phyloP scores from a whole-genome alignment of 768 basidiomycete genomes.

The Lenzites betulinus region DNA sequence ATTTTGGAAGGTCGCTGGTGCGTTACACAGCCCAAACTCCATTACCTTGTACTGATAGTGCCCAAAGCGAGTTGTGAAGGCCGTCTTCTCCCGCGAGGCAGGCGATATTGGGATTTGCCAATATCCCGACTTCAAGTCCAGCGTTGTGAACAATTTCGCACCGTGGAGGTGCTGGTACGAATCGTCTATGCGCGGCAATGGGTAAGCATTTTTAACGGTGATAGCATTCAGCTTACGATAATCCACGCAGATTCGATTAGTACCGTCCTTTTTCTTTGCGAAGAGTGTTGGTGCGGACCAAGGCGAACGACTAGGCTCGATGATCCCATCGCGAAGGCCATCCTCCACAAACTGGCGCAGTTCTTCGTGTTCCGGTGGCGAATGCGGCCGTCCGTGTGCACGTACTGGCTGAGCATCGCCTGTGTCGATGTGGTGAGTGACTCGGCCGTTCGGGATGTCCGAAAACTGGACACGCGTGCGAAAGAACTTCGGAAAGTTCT shows the following conservation, averaged over 20 bases:
- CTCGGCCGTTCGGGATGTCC: not conserved
- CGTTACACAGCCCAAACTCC: no score
- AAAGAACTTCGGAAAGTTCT: no score
- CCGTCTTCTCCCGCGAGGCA: no score
- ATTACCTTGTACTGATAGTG: no score
- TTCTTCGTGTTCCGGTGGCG: not conserved
- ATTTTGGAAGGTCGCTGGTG: no score
- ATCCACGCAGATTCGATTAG: not conserved
- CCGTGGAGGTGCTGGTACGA: conserved; percentile 17
- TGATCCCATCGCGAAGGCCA: not conserved
- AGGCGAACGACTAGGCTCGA: not conserved
- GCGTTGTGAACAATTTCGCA: conserved; percentile 4
- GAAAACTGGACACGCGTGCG: no score
- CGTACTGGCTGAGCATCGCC: not conserved
- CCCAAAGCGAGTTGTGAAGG: no score
- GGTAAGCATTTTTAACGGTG: conserved; percentile 22
- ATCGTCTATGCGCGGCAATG: conserved; percentile 21
- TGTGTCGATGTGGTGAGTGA: not conserved
- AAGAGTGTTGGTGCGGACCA: conserved; percentile 19
- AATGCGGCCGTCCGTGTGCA: not conserved
- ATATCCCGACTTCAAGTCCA: no score
- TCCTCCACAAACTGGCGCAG: not conserved
- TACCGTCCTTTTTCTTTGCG: conserved; percentile 23
- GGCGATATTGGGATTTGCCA: no score
- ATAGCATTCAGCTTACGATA: conserved; percentile 22